Evolutionary conservation across 1,284 basidiomycete species (phyloP), one percentile per base, ranked within the genome.

Genomic region (Ganoderma multipileum): DNA sequence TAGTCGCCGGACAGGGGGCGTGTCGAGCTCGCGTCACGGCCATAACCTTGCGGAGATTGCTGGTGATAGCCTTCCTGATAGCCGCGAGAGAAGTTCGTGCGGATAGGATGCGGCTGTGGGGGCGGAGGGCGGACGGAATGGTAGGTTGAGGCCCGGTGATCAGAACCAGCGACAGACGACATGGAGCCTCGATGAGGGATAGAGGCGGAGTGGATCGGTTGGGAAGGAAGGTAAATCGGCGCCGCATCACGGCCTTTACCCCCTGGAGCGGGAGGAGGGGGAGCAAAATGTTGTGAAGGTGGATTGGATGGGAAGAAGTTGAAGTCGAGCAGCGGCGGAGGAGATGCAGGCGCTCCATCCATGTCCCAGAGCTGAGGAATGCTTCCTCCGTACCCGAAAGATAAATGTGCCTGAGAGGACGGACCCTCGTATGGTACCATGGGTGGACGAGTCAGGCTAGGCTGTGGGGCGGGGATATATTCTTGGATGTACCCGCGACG

Each of bases 291-390:
- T 42, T 63, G 69, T 3, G 54, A 62, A 16, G 50, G 60, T n/a
- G 50, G 66, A n/a, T 54, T 62, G 18, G 64, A 63, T 39, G 66
- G 63, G 64, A 69, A 71, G 66, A 71, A 65, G 61, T 64, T 66
- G 61, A 72, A 71, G 28, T 69, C 66, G 14, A 69, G 64, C 11
- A 71, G 66, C 7, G 71, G 71, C 20, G 71, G 71, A 20, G 71
- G 71, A 12, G 71, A 72, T 4, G 71, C 69, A 20, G 71, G 71
- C 44, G 71, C 71, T 38, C 69, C 71, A 50, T 72, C 69, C 71
- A 72, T 72, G 59, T 71, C 65, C 71, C 71, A 72, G 3, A 72
- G 69, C 62, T 72, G 71, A 18, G 65, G 69, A 9, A 72, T 59
- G 44, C 60, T 61, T 9, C 66, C 67, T 20, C 69, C 71, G 33